Percentiles rank a stretch among this genome's conserved stretches.
phyloP scores from a whole-genome alignment of 179 eudicot genomes.

The Drosera spatulata region DNA sequence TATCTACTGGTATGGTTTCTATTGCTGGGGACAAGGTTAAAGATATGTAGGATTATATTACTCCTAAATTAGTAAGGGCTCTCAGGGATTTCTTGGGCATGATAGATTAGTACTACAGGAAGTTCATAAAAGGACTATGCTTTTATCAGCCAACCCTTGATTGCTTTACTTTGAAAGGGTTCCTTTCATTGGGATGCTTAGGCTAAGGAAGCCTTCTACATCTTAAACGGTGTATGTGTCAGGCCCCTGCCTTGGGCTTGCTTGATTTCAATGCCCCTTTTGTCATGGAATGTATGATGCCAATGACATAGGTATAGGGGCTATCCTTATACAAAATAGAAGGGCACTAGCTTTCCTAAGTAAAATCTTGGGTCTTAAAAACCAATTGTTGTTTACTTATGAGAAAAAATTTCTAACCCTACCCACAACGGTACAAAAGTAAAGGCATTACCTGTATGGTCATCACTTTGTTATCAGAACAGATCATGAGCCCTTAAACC shows the following conservation, averaged over 20 bases:
- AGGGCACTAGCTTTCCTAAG: no score
- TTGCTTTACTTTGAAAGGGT: background rate
- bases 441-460: background rate
- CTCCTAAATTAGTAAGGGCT: no score
- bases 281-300: no score
- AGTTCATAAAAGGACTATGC: background rate
- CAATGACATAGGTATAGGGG: no score
- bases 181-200: background rate
- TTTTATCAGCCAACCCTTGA: background rate
- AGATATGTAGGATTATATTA: background rate
- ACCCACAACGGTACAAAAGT: no score
- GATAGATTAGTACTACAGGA: no score
- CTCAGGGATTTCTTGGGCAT: no score
- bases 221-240: background rate
- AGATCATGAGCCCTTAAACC: background rate
- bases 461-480: background rate
- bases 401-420: no score
- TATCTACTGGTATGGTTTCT: background rate
- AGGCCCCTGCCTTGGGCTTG: background rate
- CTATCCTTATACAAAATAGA: no score
- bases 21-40: background rate
- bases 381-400: no score
- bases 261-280: background rate
- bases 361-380: no score
- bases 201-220: background rate